Conservation (phyloP, 345 rosid genomes). For the Sonneratia caseolaris region DNA sequence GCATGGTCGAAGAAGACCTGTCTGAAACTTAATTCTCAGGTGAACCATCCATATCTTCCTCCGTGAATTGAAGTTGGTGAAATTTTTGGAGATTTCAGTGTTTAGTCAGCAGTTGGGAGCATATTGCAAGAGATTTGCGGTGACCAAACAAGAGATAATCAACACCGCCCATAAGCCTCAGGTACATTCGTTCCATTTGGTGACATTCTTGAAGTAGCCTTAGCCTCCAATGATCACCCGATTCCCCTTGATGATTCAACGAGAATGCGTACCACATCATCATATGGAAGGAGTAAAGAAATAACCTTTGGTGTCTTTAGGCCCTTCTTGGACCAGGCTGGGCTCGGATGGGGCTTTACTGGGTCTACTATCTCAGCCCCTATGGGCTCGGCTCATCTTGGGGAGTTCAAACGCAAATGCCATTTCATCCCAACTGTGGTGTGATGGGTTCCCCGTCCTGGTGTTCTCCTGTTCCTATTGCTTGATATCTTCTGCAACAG, state of each 20-base stretch:
- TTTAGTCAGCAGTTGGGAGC: conserved; percentile 44
- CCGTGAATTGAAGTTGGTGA: conserved; percentile 7
- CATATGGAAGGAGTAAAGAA: too few relatives aligned
- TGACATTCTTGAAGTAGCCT: too few relatives aligned
- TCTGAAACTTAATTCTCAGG: not conserved
- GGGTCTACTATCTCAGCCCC: too few relatives aligned
- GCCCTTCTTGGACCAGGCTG: too few relatives aligned
- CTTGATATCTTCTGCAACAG: not conserved
- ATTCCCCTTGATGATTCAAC: too few relatives aligned
- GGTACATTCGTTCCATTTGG: too few relatives aligned
- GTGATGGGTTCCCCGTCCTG: not conserved
- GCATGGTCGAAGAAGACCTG: not conserved
- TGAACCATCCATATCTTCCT: not conserved
- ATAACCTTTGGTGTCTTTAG: too few relatives aligned
- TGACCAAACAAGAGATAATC: conserved; percentile 86
- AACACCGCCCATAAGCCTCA: conserved; percentile 78
- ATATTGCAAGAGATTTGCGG: conserved; percentile 53
- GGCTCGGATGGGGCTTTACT: too few relatives aligned
- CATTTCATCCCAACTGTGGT: not conserved
- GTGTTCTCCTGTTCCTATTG: not conserved
- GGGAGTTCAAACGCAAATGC: too few relatives aligned
- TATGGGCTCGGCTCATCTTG: too few relatives aligned
- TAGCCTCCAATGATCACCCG: too few relatives aligned
- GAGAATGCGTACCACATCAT: too few relatives aligned
- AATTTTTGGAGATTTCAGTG: conserved; percentile 47